phyloP scores from a whole-genome alignment of 164 flowering plant species.

The Stephania yunnanensis region DNA sequence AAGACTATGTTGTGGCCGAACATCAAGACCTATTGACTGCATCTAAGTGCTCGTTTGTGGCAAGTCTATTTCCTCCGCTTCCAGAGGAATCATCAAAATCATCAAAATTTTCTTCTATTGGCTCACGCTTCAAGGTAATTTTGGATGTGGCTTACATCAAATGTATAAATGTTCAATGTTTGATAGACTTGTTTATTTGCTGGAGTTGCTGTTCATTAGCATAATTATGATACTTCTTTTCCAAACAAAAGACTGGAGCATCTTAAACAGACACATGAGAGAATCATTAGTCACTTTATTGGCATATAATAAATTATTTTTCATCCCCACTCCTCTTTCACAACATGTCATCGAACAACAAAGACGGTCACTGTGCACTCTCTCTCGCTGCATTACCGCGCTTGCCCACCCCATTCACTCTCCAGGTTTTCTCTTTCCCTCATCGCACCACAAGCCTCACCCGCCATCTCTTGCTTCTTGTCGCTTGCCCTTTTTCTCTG shows the following conservation, averaged over 20 bases:
- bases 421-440: too few species aligned
- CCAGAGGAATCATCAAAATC: conserved; percentile 76
- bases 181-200: neutral
- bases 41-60: conserved; percentile 78
- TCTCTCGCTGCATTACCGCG: too few species aligned
- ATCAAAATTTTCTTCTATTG: conserved; percentile 91
- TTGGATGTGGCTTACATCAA: neutral
- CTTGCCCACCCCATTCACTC: too few species aligned
- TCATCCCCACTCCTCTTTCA: too few species aligned
- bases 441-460: too few species aligned
- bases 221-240: neutral
- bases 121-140: conserved; percentile 81
- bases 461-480: too few species aligned
- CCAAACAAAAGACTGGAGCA: neutral
- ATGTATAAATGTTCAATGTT: neutral
- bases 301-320: too few species aligned
- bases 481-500: too few species aligned
- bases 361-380: too few species aligned
- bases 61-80: conserved; percentile 64
- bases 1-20: conserved; percentile 97
- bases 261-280: neutral
- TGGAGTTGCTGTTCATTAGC: neutral
- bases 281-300: too few species aligned
- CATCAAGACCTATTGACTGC: conserved; percentile 80
- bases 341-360: too few species aligned